Conservation (phyloP, 129 eudicot species). For the Centella asiatica region DNA sequence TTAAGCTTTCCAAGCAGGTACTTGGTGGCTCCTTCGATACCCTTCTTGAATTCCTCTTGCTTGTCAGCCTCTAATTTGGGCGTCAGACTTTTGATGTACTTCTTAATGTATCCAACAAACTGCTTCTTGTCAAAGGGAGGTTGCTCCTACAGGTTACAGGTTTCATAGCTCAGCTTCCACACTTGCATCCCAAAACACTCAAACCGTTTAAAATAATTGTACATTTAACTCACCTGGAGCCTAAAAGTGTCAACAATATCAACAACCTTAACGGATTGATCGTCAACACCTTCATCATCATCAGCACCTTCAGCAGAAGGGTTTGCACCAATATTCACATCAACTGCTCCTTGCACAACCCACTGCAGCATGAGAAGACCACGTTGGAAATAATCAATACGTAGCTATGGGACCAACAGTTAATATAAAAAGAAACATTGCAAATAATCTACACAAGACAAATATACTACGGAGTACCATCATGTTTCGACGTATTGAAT, state of each 20-base stretch:
- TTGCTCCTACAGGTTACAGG: slow-evolving; percentile 49
- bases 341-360: slow-evolving; percentile 69
- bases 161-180: not conserved
- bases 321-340: slow-evolving; percentile 64
- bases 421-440: too few relatives aligned
- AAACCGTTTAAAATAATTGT: not conserved
- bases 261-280: slow-evolving; percentile 69
- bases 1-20: slow-evolving; percentile 50
- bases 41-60: slow-evolving; percentile 54
- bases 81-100: slow-evolving; percentile 54
- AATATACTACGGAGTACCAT: too few relatives aligned
- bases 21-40: slow-evolving; percentile 61
- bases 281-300: slow-evolving; percentile 68
- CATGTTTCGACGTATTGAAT: too few relatives aligned
- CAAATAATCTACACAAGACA: not conserved
- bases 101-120: slow-evolving; percentile 60
- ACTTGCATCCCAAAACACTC: not conserved
- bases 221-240: slow-evolving; percentile 49
- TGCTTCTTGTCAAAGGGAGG: slow-evolving; percentile 76
- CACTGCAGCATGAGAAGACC: slow-evolving; percentile 48
- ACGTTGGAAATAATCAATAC: too few relatives aligned
- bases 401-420: too few relatives aligned
- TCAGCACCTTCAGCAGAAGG: slow-evolving; percentile 75
- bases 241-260: slow-evolving; percentile 87
- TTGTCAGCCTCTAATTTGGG: slow-evolving; percentile 53